These are phyloP conservation scores for Tolypocladium capitatum DNA, from an alignment of 2,329 filamentous ascomycete species.

Conservation along the genomic window DNA sequence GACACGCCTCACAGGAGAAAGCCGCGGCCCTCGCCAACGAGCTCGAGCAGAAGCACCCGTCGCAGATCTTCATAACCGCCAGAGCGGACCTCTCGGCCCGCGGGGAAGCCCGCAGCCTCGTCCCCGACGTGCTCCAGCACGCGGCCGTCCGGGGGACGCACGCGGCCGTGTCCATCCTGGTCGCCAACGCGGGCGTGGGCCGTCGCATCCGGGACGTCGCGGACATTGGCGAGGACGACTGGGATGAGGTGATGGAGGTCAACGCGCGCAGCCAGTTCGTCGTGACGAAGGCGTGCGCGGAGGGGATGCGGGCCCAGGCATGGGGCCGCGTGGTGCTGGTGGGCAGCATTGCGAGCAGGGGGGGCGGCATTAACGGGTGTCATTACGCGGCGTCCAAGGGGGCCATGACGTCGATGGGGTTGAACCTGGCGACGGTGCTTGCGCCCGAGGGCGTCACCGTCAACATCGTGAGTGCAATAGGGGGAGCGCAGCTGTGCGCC, in stretches of 20 bases:
- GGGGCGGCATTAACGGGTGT: slow-evolving; percentile 20
- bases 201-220: slow-evolving; percentile 19
- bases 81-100: slow-evolving; percentile 16
- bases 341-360: slow-evolving; percentile 19
- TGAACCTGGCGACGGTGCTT: slow-evolving; percentile 18
- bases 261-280: slow-evolving; percentile 21
- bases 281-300: slow-evolving; percentile 17
- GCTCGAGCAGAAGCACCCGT: slow-evolving; percentile 10
- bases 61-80: slow-evolving; percentile 14
- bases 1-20: slow-evolving; percentile 12
- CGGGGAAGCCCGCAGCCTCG: slow-evolving; percentile 10
- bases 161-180: slow-evolving; percentile 15
- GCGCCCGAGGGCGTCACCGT: slow-evolving; percentile 20
- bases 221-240: slow-evolving; percentile 21
- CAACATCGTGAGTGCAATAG: slow-evolving; percentile 14
- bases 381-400: slow-evolving; percentile 22
- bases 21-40: slow-evolving; percentile 16
- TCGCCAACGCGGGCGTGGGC: slow-evolving; percentile 19
- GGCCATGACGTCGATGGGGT: slow-evolving; percentile 18
- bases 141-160: slow-evolving; percentile 9
- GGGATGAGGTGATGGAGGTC: slow-evolving; percentile 22
- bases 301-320: slow-evolving; percentile 16
- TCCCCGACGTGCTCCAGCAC: slow-evolving; percentile 8
- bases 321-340: slow-evolving; percentile 20
- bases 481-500: background rate